Percentiles rank a stretch among this genome's conserved stretches.
Conservation (phyloP, 2,329 filamentous ascomycete species). For the Phoma herbarum region DNA sequence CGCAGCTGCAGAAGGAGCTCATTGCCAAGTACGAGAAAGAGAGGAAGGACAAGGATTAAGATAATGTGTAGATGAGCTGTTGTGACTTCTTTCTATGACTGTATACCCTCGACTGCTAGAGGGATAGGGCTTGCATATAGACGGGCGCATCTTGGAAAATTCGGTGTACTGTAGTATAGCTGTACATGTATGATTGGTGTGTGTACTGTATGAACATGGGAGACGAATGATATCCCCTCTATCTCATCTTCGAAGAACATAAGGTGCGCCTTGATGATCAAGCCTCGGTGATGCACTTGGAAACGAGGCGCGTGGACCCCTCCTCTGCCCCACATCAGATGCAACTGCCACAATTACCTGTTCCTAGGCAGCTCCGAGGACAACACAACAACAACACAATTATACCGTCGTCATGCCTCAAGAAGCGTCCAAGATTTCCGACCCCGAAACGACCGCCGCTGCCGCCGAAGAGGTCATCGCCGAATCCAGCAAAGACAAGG, state of each 20-base stretch:
- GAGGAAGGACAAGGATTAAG: conserved; percentile 70
- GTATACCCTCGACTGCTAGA: conserved; percentile 5
- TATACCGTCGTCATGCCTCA: conserved; percentile 42
- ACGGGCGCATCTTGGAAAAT: conserved; percentile 28
- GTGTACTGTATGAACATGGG: conserved; percentile 10
- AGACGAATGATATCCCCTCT: conserved; percentile 30
- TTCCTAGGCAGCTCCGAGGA: conserved; percentile 13
- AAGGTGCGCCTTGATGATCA: conserved; percentile 1
- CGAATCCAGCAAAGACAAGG: conserved; percentile 43
- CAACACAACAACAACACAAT: conserved; percentile 23
- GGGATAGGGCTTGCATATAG: conserved; percentile 33
- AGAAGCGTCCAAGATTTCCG: conserved; percentile 70
- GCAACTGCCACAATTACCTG: conserved; percentile 22
- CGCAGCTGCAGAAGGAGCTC: conserved; percentile 85
- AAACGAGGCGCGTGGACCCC: conserved; percentile 7
- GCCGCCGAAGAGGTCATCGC: conserved; percentile 54
- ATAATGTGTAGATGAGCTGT: conserved; percentile 1
- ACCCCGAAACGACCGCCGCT: conserved; percentile 61
- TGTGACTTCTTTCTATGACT: conserved; percentile 11
- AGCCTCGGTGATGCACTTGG: neutral
- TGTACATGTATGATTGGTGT: conserved; percentile 33
- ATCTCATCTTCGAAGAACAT: neutral
- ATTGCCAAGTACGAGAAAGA: conserved; percentile 73
- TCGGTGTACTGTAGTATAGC: conserved; percentile 17
- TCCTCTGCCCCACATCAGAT: conserved; percentile 17